Conservation (phyloP, 208 protist genomes). For the Porcisia deanei region DNA sequence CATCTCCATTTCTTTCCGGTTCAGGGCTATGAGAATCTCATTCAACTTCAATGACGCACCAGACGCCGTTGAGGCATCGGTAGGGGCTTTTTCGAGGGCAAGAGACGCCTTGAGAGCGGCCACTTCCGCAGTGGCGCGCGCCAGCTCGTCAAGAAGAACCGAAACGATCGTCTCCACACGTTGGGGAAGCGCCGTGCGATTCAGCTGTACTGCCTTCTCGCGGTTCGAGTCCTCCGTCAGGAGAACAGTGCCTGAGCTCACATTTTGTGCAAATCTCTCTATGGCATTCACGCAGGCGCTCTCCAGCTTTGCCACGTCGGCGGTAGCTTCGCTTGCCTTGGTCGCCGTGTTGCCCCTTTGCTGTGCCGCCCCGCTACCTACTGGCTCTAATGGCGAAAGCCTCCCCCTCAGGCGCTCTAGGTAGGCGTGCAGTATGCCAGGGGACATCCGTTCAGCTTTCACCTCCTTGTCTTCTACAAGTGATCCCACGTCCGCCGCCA, state of each 20-base stretch:
- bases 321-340: background rate
- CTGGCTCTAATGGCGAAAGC: background rate
- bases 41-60: constrained; percentile 4
- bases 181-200: constrained; percentile 15
- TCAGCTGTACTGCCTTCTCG: constrained; percentile 13
- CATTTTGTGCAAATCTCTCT: background rate
- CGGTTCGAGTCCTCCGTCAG: constrained; percentile 19
- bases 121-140: constrained; percentile 10
- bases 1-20: constrained; percentile 27
- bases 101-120: constrained; percentile 7
- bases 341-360: background rate
- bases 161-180: constrained; percentile 14
- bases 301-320: constrained; percentile 11
- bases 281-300: constrained; percentile 8
- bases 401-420: constrained; percentile 13
- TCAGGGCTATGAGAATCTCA: constrained; percentile 17
- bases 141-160: constrained; percentile 18
- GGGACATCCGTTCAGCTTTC: constrained; percentile 9
- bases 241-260: background rate
- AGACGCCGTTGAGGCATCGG: background rate
- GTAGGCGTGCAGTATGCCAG: constrained; percentile 21
- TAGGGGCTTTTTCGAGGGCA: background rate
- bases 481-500: constrained; percentile 17
- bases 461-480: constrained; percentile 24
- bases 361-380: background rate